Evolutionary conservation across 2,329 filamentous ascomycete genomes (phyloP), one percentile per base, ranked within the genome.

Genomic region (Alternaria metachromatica): DNA sequence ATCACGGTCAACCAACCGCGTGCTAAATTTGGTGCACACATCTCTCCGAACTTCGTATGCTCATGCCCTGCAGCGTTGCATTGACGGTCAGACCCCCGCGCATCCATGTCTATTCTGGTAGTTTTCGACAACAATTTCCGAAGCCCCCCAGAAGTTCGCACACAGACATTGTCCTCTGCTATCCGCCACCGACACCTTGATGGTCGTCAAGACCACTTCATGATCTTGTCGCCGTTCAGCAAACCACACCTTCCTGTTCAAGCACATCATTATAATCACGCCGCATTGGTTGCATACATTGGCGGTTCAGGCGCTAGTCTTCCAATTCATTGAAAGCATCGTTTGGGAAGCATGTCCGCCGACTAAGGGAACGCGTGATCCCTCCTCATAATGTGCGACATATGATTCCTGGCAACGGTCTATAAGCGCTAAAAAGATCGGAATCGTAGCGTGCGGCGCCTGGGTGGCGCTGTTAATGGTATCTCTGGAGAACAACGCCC

Each of bases 301-400:
- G 51, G 58, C 37, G 37, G 21, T 30, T 50, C 53, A 57, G 43
- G 60, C 66, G 62, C 66, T 62, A 64, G 57, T 21, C 23, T 43
- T 60, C 49, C 54, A 58, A 65, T 67, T 64, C 63, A 67, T 65
- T 60, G 64, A 67, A 68, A 60, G 9, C 45, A 58, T 60, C 54
- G 43, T 61, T 69, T 56, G 57, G 59, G 59, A 13, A 60, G 54
- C 45, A 64, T 60, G 54, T 69, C 62, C 66, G 66, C 50, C 48
- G 37, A 25, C 41, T 33, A 53, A 58, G 15, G 23, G 44, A 43
- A 30, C 59, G 46, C 55, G 51, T 65, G 63, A 65, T 66, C 51
- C n/a, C 43, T 30, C 41, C 56, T 55, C 37, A 44, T 50, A 48
- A 51, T 43, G 15, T 33, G 44, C 23, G 30, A 26, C 56, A 37